Percentiles rank a stretch among this genome's conserved stretches.
These are phyloP conservation scores for Solanum aculeatissimum DNA, from an alignment of 305 asterid species.

Conservation along the genomic window DNA sequence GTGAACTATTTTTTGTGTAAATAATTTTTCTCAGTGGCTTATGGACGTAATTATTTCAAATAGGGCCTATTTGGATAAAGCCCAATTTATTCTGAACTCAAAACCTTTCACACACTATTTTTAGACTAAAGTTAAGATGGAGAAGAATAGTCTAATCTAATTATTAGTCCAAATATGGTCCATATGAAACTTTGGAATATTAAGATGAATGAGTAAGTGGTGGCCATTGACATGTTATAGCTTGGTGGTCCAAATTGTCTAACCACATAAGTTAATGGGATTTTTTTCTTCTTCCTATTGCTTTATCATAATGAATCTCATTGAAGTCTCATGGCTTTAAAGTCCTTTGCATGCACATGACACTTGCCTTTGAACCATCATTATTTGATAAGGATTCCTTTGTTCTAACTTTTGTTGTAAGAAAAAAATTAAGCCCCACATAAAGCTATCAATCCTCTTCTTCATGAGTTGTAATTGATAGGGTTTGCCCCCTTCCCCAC, in stretches of 20 bases:
- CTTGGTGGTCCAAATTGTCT: slow-evolving; percentile 16
- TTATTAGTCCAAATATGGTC: not conserved
- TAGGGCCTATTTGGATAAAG: not conserved
- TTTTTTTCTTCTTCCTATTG: not conserved
- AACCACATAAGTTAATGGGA: not conserved
- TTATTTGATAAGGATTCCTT: slow-evolving; percentile 9
- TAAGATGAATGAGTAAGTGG: not conserved
- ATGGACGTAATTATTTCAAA: too few species aligned
- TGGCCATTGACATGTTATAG: not conserved
- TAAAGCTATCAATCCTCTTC: slow-evolving; percentile 10
- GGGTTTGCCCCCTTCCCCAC: slow-evolving; percentile 6
- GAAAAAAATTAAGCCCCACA: slow-evolving; percentile 12
- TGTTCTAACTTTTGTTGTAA: slow-evolving; percentile 1
- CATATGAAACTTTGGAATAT: not conserved
- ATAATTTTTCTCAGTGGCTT: too few species aligned
- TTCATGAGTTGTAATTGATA: slow-evolving; percentile 17
- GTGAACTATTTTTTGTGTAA: too few species aligned
- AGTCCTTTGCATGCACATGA: slow-evolving; percentile 24
- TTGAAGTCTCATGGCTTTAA: slow-evolving; percentile 2
- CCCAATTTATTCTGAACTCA: not conserved
- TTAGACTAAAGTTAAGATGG: not conserved
- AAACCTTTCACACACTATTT: not conserved
- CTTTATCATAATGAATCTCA: slow-evolving; percentile 15
- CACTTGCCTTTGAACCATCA: slow-evolving; percentile 14
- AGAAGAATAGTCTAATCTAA: not conserved